Evolutionary conservation across 495 filamentous ascomycete genomes (phyloP).

Genomic region (Podospora tetraspora): DNA sequence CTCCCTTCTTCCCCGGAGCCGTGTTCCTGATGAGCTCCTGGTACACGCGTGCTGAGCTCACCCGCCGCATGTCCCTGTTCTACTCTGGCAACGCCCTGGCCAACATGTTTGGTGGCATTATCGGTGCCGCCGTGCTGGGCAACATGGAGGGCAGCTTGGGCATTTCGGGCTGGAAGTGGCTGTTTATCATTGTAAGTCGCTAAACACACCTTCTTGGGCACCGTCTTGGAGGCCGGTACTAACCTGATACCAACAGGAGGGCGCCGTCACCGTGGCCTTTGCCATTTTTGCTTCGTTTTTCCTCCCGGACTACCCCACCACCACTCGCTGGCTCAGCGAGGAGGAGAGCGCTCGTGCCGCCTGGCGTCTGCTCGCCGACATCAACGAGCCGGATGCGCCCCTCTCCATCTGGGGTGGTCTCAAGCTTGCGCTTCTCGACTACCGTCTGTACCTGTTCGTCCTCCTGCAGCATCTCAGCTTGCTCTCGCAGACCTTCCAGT

Average conservation of each 20-base stretch:
- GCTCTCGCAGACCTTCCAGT: conserved; percentile 40
- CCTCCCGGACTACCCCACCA: conserved; percentile 42
- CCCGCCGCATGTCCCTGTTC: conserved; percentile 51
- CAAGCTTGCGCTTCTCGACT: conserved; percentile 38
- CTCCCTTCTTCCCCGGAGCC: conserved; percentile 48
- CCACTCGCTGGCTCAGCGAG: conserved; percentile 39
- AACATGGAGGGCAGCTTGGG: conserved; percentile 36
- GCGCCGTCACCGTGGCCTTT: conserved; percentile 37
- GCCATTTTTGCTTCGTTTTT: conserved; percentile 35
- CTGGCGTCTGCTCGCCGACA: conserved; percentile 38
- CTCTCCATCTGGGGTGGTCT: conserved; percentile 33
- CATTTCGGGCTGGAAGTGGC: conserved; percentile 37
- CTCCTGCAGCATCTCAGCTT: conserved; percentile 41
- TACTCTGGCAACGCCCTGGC: conserved; percentile 53
- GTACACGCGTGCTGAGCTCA: conserved; percentile 47
- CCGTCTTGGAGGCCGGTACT: background rate
- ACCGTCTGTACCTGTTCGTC: conserved; percentile 43
- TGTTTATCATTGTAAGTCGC: conserved; percentile 26
- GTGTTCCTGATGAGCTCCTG: conserved; percentile 49
- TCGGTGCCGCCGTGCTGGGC: conserved; percentile 48
- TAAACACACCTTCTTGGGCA: background rate
- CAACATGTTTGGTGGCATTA: conserved; percentile 54
- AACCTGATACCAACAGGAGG: conserved; percentile 23
- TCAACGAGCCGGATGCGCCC: conserved; percentile 35
- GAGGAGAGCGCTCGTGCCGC: conserved; percentile 39